A percentile compares a stretch with the other conserved stretches of the same genome.
phyloP scores from a whole-genome alignment of 805 yeast genomes.

The Jamesozyma lodderae region DNA sequence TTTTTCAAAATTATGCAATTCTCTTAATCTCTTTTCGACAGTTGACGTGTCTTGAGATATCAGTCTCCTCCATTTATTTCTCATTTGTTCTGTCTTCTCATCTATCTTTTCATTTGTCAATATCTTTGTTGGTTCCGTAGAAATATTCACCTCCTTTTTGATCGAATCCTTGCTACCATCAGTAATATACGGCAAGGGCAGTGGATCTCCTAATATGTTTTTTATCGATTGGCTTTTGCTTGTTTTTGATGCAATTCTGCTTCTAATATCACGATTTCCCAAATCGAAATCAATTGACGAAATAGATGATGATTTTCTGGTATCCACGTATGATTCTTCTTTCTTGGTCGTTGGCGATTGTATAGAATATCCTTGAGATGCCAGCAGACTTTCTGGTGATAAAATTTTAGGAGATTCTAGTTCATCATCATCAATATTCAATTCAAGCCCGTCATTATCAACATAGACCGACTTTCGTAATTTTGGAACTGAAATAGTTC shows the following conservation, averaged over 20 bases:
- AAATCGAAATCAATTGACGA: background rate
- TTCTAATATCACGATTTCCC: background rate
- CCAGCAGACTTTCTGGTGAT: background rate
- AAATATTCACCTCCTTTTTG: background rate
- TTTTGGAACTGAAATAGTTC: too few species aligned
- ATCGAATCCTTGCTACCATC: background rate
- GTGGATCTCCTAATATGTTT: conserved; percentile 30
- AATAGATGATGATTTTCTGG: background rate
- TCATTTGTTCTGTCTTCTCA: conserved; percentile 9
- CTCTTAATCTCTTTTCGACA: conserved; percentile 14
- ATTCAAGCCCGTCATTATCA: too few species aligned
- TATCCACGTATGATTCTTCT: background rate
- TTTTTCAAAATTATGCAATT: conserved; percentile 4
- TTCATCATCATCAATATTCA: background rate
- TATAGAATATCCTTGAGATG: too few species aligned
- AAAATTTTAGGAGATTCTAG: background rate
- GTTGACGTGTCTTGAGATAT: conserved; percentile 9
- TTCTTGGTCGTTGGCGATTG: too few species aligned
- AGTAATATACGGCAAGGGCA: conserved; percentile 32
- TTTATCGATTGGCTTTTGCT: conserved; percentile 5
- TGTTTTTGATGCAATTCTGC: too few species aligned
- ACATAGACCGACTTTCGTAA: too few species aligned
- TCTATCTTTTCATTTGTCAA: conserved; percentile 4
- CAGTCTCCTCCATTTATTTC: conserved; percentile 13
- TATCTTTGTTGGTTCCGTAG: too few species aligned